Conservation (phyloP, 768 basidiomycete genomes). For the Rhodotorula paludigena region DNA sequence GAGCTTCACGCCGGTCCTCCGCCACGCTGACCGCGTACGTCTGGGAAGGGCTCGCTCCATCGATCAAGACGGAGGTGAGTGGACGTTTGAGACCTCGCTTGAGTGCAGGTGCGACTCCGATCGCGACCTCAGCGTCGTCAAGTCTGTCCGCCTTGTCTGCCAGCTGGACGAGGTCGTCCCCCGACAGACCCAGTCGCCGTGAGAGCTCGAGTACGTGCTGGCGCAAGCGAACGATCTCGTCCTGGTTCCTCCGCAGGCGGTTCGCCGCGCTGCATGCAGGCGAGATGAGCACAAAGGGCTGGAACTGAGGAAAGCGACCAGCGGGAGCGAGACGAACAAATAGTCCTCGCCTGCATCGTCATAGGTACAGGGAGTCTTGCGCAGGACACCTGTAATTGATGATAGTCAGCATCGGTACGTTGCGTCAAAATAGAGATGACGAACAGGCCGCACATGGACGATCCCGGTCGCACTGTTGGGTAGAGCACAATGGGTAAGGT, state of each 20-base stretch:
- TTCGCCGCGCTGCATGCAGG: not conserved
- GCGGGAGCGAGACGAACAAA: not conserved
- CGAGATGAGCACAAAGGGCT: not conserved
- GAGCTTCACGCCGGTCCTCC: too few species aligned
- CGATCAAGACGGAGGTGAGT: not conserved
- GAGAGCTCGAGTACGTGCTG: constrained; percentile 1
- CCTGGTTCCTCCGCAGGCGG: not conserved
- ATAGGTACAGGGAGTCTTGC: not conserved
- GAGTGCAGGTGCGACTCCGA: not conserved
- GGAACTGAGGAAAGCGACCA: not conserved
- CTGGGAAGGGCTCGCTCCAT: too few species aligned
- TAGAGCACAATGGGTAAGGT: not conserved
- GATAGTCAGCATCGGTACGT: not conserved
- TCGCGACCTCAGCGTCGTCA: not conserved
- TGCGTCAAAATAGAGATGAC: not conserved
- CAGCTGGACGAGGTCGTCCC: not conserved
- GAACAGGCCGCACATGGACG: not conserved
- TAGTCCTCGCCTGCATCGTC: not conserved
- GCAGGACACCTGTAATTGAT: not conserved
- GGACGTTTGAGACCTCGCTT: not conserved
- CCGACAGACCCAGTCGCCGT: not conserved
- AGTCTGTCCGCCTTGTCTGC: not conserved
- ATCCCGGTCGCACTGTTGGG: not conserved
- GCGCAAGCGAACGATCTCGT: constrained; percentile 6
- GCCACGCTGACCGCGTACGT: too few species aligned